Evolutionary conservation across 2,329 filamentous ascomycete genomes (phyloP), one percentile per base, ranked within the genome.

Genomic region (Talaromyces sp.): DNA sequence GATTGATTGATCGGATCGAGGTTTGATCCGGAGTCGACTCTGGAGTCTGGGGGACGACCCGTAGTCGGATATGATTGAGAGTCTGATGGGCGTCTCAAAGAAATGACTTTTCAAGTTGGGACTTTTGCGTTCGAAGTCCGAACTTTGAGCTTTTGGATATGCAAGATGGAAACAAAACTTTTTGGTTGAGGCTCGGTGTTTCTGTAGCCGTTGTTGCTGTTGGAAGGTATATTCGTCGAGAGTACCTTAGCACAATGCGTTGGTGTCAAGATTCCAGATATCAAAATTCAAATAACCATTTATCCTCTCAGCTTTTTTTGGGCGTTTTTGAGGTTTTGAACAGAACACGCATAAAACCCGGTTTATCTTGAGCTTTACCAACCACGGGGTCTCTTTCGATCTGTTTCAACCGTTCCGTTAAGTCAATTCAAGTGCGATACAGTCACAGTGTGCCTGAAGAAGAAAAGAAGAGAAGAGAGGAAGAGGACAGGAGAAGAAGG

Each of bases 311-410:
- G 60, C 47, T 52, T 62, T 62, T 62, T 62, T 62, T 62, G 24
- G 48, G 52, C 60, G 60, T 62, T 62, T 62, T 57, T 63, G 54
- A 63, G 62, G 43, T 50, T 65, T 64, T 58, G 48, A 45, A 33
- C 50, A 48, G 43, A 65, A 62, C 64, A 62, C 64, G 64, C 64
- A 65, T 47, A 58, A 62, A 65, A 60, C 64, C 64, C 64, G 59
- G 64, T 65, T 48, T 41, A 61, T 61, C 64, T 62, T 61, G 64
- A 65, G 39, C 64, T 65, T 65, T 65, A 62, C 56, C 24, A 56
- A 48, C 19, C 41, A 57, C 35, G 48, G 59, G 59, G 43, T 9
- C 64, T 50, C 31, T 48, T 48, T 22, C 60, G 39, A 56, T 47
- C 60, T 45, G 60, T 62, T 62, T 56, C 37, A 62, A 56, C 37